Conservation (phyloP, 768 basidiomycete species). For the Hygrophorus russula region DNA sequence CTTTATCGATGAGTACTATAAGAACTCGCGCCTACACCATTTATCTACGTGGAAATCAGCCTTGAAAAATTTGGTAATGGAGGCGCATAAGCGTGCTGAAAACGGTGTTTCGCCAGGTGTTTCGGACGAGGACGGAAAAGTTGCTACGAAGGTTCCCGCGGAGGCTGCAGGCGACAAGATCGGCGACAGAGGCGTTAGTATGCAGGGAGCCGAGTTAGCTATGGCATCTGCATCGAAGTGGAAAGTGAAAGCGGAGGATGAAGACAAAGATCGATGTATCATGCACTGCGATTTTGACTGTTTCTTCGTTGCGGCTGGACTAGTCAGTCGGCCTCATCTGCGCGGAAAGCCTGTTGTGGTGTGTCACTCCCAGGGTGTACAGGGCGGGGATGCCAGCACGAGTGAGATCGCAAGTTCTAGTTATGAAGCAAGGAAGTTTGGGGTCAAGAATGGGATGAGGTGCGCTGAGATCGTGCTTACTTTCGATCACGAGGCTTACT, state of each 20-base stretch:
- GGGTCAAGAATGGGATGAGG: constrained; percentile 95
- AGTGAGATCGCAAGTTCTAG: constrained; percentile 93
- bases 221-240: constrained; percentile 41
- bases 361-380: constrained; percentile 80
- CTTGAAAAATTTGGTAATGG: constrained; percentile 63
- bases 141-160: constrained; percentile 6
- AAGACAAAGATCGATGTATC: constrained; percentile 48
- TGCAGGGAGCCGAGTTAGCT: constrained; percentile 39
- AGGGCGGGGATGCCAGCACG: constrained; percentile 68
- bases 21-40: constrained; percentile 88
- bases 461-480: constrained; percentile 17
- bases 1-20: constrained; percentile 79
- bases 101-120: constrained; percentile 19
- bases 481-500: not conserved
- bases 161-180: not conserved
- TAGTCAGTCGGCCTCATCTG: constrained; percentile 69
- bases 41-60: constrained; percentile 90
- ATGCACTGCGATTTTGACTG: constrained; percentile 96
- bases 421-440: constrained; percentile 84
- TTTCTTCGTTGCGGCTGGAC: constrained; percentile 92
- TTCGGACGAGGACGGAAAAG: constrained; percentile 16
- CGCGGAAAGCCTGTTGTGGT: constrained; percentile 88
- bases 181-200: constrained; percentile 30
- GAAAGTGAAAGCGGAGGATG: constrained; percentile 40
- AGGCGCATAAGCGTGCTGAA: constrained; percentile 69